phyloP scores from a whole-genome alignment of 495 filamentous ascomycete species.

The Aspergillus ostianus region DNA sequence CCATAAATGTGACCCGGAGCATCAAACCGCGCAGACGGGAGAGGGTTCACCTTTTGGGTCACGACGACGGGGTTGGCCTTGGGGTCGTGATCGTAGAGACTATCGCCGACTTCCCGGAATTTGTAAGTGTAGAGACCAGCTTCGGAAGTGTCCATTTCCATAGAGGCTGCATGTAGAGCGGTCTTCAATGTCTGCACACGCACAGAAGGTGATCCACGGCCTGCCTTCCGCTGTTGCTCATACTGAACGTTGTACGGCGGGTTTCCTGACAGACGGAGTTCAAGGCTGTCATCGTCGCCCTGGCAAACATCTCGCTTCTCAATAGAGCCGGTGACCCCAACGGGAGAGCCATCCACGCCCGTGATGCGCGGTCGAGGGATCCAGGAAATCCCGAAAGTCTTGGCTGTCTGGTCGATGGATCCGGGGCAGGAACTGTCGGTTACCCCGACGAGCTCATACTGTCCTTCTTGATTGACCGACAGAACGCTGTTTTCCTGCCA shows the following conservation, averaged over 20 bases:
- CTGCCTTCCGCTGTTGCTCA: slow-evolving; percentile 65
- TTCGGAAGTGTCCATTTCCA: slow-evolving; percentile 80
- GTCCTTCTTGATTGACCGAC: slow-evolving; percentile 61
- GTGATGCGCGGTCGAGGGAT: slow-evolving; percentile 73
- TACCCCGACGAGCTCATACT: slow-evolving; percentile 75
- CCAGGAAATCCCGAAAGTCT: slow-evolving; percentile 78
- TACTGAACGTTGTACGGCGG: slow-evolving; percentile 86
- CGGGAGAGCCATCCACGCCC: slow-evolving; percentile 58
- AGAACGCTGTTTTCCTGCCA: slow-evolving; percentile 69
- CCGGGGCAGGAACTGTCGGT: slow-evolving; percentile 78
- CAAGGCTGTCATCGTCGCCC: slow-evolving; percentile 85
- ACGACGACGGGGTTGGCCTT: slow-evolving; percentile 61
- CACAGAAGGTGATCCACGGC: slow-evolving; percentile 58
- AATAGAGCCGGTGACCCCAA: slow-evolving; percentile 50
- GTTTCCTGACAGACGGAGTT: slow-evolving; percentile 73
- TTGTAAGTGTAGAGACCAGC: slow-evolving; percentile 82
- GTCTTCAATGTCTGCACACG: slow-evolving; percentile 67
- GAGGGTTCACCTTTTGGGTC: slow-evolving; percentile 76
- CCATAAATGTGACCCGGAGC: slow-evolving; percentile 93
- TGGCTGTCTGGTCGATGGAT: slow-evolving; percentile 66
- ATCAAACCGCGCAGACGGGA: slow-evolving; percentile 74
- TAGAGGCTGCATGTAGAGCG: slow-evolving; percentile 65
- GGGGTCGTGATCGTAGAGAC: slow-evolving; percentile 74
- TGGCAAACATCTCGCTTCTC: slow-evolving; percentile 84
- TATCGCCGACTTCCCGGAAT: slow-evolving; percentile 76